Base-by-base conservation (phyloP, 2,329 filamentous ascomycete genomes). In the Plectosphaerella cucumerina region DNA sequence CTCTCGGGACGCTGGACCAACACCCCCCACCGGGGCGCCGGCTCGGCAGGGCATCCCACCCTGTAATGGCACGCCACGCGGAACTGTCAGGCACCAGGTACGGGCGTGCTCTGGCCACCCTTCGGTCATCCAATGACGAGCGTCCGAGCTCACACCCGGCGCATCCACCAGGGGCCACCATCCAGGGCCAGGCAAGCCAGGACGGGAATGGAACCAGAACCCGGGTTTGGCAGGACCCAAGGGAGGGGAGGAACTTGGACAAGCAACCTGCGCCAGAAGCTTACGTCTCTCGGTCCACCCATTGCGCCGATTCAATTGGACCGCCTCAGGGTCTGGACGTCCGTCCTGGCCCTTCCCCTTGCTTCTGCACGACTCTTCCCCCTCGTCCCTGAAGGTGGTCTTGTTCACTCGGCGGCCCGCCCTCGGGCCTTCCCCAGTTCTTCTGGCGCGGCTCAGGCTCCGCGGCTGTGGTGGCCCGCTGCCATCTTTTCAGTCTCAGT, bases 61-160 rank as follows among this genome's bases (percentile, higher is more conserved):
- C 67, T 69, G 65, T 69, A 60, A 69, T 59, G 61, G 61, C 59
- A 56, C 57, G 62, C 67, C 69, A 71, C 66, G 70, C 71, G 66
- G 65, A 60, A 57, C 62, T 67, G 67, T 64, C 68, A 73, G 70
- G 70, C 66, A 73, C 70, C 68, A 67, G 68, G 65, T 59, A 66
- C 66, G 48, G 57, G 53, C 56, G 58, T 59, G 44, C 50, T 56
- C 49, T 31, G 49, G 39, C 53, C 49, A 57, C 39, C 39, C 26
- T 31, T 11, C 12, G 26, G 22, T 8, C 43, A 18, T 44, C 70
- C 69, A 71, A 70, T 70, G 51, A 54, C 44, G 47, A 23, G 39
- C 52, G 18, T 45, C 33, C 26, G 44, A 18, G 44, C 46, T 22
- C 31, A 31, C 21, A 26, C 11, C 26, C 26, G 26, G 26, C 26